Evolutionary conservation across 1,139 yeast species (phyloP).

Genomic region (Torulaspora pretoriensis): DNA sequence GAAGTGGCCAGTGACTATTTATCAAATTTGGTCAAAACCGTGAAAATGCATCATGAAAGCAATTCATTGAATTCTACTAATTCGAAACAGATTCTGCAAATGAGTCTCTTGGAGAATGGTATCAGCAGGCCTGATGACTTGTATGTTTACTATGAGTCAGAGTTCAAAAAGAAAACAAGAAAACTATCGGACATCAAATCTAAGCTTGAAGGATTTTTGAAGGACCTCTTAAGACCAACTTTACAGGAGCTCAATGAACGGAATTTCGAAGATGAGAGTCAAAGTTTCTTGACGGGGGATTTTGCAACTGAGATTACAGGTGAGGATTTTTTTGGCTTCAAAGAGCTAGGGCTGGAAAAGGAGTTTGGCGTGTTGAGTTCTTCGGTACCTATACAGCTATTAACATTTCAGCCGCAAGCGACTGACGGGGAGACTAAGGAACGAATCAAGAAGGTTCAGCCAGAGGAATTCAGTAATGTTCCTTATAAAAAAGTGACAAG

Average conservation of each 20-base stretch:
- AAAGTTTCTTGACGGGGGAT: conserved; percentile 90
- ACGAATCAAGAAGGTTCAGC: conserved; percentile 49
- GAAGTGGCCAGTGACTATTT: conserved; percentile 81
- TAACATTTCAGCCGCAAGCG: conserved; percentile 63
- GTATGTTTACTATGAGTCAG: conserved; percentile 70
- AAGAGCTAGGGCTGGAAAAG: conserved; percentile 85
- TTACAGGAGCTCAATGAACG: conserved; percentile 69
- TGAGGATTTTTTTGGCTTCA: conserved; percentile 95
- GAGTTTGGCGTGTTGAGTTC: conserved; percentile 85
- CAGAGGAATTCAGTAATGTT: conserved; percentile 58
- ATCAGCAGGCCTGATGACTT: conserved; percentile 73
- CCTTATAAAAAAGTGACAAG: conserved; percentile 48
- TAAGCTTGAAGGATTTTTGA: conserved; percentile 69
- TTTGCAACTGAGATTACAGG: conserved; percentile 83
- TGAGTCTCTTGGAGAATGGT: conserved; percentile 79
- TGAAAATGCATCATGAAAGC: conserved; percentile 68
- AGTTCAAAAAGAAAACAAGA: conserved; percentile 60
- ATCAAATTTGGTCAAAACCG: conserved; percentile 65
- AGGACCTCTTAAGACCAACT: conserved; percentile 80
- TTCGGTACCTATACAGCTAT: conserved; percentile 81
- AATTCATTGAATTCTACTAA: conserved; percentile 45
- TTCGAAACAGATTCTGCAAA: conserved; percentile 49
- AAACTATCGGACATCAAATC: conserved; percentile 65
- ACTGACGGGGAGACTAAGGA: conserved; percentile 48
- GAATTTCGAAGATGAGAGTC: conserved; percentile 84